A percentile compares a stretch with the other conserved stretches of the same genome.
phyloP scores from a whole-genome alignment of 805 yeast genomes.

The Wickerhamomyces canadensis region DNA sequence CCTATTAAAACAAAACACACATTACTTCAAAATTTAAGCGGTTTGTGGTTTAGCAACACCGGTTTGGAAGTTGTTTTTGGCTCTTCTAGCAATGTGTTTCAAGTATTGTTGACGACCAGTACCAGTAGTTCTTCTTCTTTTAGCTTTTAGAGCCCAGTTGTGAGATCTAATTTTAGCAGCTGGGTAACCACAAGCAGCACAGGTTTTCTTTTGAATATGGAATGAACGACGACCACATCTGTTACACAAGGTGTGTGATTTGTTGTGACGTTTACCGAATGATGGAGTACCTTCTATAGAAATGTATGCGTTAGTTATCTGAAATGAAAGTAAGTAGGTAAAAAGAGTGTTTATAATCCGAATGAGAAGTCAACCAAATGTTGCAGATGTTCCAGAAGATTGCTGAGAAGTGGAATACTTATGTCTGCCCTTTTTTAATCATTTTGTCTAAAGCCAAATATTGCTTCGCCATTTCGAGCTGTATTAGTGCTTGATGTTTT shows the following conservation, averaged over 20 bases:
- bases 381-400: too few relatives aligned
- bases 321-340: too few relatives aligned
- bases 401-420: too few relatives aligned
- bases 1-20: conserved; percentile 8
- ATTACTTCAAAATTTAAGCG: conserved; percentile 36
- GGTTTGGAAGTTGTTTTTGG: conserved; percentile 98
- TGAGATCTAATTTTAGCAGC: conserved; percentile 96
- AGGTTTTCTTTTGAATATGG: conserved; percentile 99
- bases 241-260: conserved; percentile 98
- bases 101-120: conserved; percentile 99
- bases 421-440: too few relatives aligned
- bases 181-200: conserved; percentile 99
- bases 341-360: too few relatives aligned
- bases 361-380: too few relatives aligned
- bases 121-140: conserved; percentile 99
- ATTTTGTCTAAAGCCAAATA: too few relatives aligned
- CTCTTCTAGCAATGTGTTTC: conserved; percentile 95
- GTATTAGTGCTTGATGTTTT: too few relatives aligned
- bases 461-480: too few relatives aligned
- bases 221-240: conserved; percentile 98
- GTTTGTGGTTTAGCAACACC: conserved; percentile 67
- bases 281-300: conserved; percentile 97
- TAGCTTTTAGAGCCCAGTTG: conserved; percentile 99
- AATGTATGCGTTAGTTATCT: conserved; percentile 29
- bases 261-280: conserved; percentile 99